Conservation (phyloP, 116 monocot genomes). For the Dioscorea cayenensis region DNA sequence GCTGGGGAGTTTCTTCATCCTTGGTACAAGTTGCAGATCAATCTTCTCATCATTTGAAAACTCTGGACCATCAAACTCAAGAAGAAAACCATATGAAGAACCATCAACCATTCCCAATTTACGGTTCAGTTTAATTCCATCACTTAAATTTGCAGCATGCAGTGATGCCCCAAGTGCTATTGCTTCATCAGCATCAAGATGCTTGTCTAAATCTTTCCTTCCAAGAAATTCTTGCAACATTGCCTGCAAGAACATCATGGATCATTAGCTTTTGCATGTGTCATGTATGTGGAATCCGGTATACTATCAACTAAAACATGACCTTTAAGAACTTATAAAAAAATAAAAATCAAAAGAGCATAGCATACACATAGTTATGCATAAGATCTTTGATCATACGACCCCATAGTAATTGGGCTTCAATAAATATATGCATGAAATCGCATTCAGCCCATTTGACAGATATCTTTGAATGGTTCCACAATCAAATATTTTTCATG, state of each 20-base stretch:
- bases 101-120: conserved; percentile 97
- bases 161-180: conserved; percentile 92
- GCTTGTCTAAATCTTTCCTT: conserved; percentile 73
- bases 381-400: no score
- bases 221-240: conserved; percentile 94
- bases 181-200: conserved; percentile 99
- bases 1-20: conserved; percentile 92
- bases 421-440: no score
- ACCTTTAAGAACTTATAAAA: no score
- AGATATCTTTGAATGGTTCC: no score
- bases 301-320: no score
- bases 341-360: no score
- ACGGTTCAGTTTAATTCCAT: conserved; percentile 98
- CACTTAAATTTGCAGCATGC: conserved; percentile 98
- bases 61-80: conserved; percentile 66
- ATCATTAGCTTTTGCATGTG: background rate
- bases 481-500: no score
- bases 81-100: conserved; percentile 74
- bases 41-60: conserved; percentile 54
- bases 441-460: no score
- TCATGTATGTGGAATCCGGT: no score
- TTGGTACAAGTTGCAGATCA: conserved; percentile 63
- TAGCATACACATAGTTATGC: no score
- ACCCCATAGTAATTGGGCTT: no score
- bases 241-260: conserved; percentile 36